phyloP scores from a whole-genome alignment of 768 basidiomycete species.

The Tephrocybe sp. region DNA sequence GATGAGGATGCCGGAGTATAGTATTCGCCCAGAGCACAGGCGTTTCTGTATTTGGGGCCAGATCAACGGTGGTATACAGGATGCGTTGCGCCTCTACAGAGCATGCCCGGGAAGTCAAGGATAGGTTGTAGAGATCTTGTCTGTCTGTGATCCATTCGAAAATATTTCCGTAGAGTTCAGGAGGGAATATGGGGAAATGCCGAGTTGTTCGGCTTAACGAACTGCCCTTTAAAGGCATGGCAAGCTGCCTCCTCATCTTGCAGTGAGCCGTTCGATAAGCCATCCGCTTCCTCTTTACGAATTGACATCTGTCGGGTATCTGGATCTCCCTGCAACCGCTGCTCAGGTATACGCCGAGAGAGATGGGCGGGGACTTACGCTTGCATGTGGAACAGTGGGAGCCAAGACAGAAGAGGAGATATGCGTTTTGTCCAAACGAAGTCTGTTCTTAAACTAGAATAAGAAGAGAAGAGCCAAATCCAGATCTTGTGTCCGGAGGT shows the following conservation, averaged over 20 bases:
- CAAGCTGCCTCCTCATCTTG: not conserved
- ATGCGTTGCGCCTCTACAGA: conserved; percentile 18
- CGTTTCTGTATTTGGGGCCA: conserved; percentile 14
- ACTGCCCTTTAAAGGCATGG: not conserved
- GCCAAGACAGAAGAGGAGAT: conserved; percentile 3
- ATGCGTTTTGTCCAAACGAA: not conserved
- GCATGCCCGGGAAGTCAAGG: conserved; percentile 17
- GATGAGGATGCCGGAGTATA: conserved; percentile 13
- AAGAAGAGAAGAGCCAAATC: conserved; percentile 7
- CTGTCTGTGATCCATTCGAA: conserved; percentile 17
- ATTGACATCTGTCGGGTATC: not conserved
- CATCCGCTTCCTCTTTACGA: not conserved
- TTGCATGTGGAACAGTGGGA: conserved; percentile 9
- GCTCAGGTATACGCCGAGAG: not conserved
- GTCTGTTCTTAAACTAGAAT: conserved; percentile 12
- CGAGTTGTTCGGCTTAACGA: not conserved
- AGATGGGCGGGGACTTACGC: not conserved
- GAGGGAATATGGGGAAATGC: conserved; percentile 6
- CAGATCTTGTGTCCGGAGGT: conserved; percentile 6
- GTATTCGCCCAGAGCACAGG: conserved; percentile 20
- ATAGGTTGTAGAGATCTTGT: conserved; percentile 16
- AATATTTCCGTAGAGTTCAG: conserved; percentile 18
- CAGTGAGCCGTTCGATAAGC: not conserved
- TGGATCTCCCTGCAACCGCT: not conserved
- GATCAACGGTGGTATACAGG: conserved; percentile 18